Base-by-base conservation (phyloP, 169 alveolate genomes). In the Babesia divergens region DNA sequence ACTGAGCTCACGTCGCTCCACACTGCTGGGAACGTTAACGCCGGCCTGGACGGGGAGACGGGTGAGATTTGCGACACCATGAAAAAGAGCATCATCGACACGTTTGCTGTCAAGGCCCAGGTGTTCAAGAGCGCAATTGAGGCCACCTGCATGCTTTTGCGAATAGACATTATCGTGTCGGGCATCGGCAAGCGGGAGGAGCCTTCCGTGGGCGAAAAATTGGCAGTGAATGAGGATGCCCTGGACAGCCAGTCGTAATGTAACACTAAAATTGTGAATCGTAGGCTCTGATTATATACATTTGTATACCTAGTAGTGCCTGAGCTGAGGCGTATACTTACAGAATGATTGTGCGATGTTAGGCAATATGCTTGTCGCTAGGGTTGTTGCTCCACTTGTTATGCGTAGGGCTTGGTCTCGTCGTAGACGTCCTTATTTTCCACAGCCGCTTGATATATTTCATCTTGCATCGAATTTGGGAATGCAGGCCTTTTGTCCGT, bases 91-190 rank as follows among this genome's bases (percentile, higher is more conserved):
- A 90, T 97, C 20, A 94, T 95, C 94, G 99, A 97, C 67, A 93
- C 98, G 29, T 89, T 92, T 2, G 95, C 97, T 3, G 99, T 96
- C 38, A 97, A 97, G 84, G 91, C 94, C 67, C 98, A 97, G 76
- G 92, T 97, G 31, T 93, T 89, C 89, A 97, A 96, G 88, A 92
- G 98, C 22, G 97, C 99, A 31, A 94, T 97, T 31, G 99, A 97
- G 71, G 93, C 98, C 80, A 66, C 71, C 18, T 43, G 82, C 24
- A 94, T 97, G 98, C 81, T 97, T 22, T 84, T 97, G 60, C 91
- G 99, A 60, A 97, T 97, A 47, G 99, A 97, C 83, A 98, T 96
- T 80, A 95, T 97, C 18, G 97, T 97, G 53, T 88, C 97, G 38
- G 98, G 98, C 0, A 92, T 96, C 24, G 83, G 94, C 14, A 94